Evolutionary conservation across 108 stramenopile species (phyloP).

Genomic region (Ochromonas danica): DNA sequence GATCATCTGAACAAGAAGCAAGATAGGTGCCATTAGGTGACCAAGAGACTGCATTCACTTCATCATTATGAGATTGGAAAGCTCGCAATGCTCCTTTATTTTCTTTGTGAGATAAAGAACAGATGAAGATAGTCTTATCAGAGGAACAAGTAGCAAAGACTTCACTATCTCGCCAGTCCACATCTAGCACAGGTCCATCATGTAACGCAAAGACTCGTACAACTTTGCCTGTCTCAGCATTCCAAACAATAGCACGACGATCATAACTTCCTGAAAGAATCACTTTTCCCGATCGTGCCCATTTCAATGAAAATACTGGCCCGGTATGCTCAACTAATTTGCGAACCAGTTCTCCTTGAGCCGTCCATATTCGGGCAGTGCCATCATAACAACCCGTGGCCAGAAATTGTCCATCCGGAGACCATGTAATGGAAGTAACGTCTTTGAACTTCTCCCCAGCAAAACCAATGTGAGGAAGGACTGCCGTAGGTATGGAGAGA

Average conservation of each 20-base stretch:
- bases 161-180: constrained; percentile 87
- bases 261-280: constrained; percentile 87
- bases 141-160: constrained; percentile 93
- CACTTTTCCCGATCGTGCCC: constrained; percentile 84
- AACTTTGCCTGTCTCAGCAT: constrained; percentile 60
- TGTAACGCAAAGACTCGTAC: constrained; percentile 57
- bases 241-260: constrained; percentile 92
- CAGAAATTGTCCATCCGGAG: constrained; percentile 77
- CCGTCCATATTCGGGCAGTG: constrained; percentile 85
- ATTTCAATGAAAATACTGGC: constrained; percentile 90
- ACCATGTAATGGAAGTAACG: constrained; percentile 92
- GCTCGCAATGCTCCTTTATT: background rate
- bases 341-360: constrained; percentile 70
- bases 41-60: constrained; percentile 96
- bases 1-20: constrained; percentile 91
- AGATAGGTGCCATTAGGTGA: constrained; percentile 81
- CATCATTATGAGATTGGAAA: constrained; percentile 68
- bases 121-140: constrained; percentile 79
- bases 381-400: constrained; percentile 94
- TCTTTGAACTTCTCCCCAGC: constrained; percentile 87
- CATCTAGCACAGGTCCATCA: constrained; percentile 79
- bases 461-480: constrained; percentile 76
- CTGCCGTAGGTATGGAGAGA: constrained; percentile 63
- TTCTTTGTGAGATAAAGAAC: constrained; percentile 34
- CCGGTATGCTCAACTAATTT: constrained; percentile 83